A percentile compares a stretch with the other conserved stretches of the same genome.
phyloP scores from a whole-genome alignment of 2,329 filamentous ascomycete genomes.

The Graphium sp. region DNA sequence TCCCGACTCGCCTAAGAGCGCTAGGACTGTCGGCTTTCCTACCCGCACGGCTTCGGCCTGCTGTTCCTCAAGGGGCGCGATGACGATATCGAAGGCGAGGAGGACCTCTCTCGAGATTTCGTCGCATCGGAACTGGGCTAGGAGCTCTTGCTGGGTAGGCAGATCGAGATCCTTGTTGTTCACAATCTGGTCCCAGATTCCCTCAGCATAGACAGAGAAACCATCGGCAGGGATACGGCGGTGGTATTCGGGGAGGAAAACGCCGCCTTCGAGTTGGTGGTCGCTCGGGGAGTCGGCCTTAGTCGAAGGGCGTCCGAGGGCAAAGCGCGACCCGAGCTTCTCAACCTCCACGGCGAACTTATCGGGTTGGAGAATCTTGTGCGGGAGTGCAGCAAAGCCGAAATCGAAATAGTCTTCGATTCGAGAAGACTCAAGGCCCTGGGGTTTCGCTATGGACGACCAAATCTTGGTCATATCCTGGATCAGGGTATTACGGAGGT shows the following conservation, averaged over 20 bases:
- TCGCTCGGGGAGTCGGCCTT: constrained; percentile 46
- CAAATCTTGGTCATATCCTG: constrained; percentile 87
- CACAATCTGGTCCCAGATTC: constrained; percentile 96
- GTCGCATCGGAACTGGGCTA: constrained; percentile 94
- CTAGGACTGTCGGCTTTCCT: constrained; percentile 59
- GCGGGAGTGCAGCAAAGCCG: constrained; percentile 84
- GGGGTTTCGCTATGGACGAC: constrained; percentile 80
- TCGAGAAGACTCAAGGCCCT: constrained; percentile 69
- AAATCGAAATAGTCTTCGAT: constrained; percentile 99
- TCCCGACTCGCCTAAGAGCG: constrained; percentile 60
- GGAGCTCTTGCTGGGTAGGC: constrained; percentile 88
- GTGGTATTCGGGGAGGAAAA: constrained; percentile 91
- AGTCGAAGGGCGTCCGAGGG: constrained; percentile 58
- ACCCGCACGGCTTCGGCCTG: constrained; percentile 58
- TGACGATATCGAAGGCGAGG: constrained; percentile 63
- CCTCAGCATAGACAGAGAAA: constrained; percentile 85
- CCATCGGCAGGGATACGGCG: constrained; percentile 90
- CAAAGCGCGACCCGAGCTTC: constrained; percentile 67
- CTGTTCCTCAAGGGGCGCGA: constrained; percentile 70
- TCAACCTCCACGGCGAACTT: constrained; percentile 71
- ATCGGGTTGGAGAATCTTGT: constrained; percentile 91
- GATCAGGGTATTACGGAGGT: constrained; percentile 77
- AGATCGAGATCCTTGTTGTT: constrained; percentile 97
- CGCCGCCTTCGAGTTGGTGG: constrained; percentile 57
- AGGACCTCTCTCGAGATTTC: constrained; percentile 88